Base-by-base conservation (phyloP, 352 stramenopile species). In the Phytopythium montanum region DNA sequence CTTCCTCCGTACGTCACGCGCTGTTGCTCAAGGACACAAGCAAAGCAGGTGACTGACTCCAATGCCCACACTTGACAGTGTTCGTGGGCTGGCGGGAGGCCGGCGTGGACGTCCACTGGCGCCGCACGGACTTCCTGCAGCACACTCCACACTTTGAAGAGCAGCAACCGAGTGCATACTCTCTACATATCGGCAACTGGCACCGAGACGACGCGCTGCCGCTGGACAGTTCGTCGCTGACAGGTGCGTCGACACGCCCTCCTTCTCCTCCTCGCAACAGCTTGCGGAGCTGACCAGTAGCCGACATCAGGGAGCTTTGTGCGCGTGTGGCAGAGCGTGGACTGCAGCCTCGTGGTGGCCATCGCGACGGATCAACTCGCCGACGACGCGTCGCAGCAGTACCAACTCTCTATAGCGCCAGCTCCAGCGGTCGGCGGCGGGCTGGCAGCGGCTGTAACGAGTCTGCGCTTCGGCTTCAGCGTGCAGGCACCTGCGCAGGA, bases 281-380 rank as follows among this genome's bases (percentile, higher is more conserved):
- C 18, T 14, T 10, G 12, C 16, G 21, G 38, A 5, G 38, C 5
- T 10, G 12, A 16, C 29, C n/a, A 8, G 18, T 42, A 21, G 16
- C 49, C 19, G 25, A 38, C 26, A 21, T n/a, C 28, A 50, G 26
- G 28, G 29, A 33, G 21, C 36, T 44, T 19, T 25, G 48, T 92
- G 31, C 61, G 69, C 8, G 63, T 92, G 8, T 90, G 80, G 82
- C 78, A 92, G 56, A 89, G 70, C 56, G 41, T 61, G 5, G 75
- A 89, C 51, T 42, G 80, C 26, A 48, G 59, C 12, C 25, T 90
- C n/a, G 71, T 92, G 16, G 61, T 82, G 0, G 74, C 66, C 0
- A 68, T 87, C 50, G 66, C 65, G 3, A 72, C 41, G 0, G 72
- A 84, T 6, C 50, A 29, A 23, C 53, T 54, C 5, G 52, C 70